Conservation (phyloP, 345 rosid species). For the Salix purpurea region DNA sequence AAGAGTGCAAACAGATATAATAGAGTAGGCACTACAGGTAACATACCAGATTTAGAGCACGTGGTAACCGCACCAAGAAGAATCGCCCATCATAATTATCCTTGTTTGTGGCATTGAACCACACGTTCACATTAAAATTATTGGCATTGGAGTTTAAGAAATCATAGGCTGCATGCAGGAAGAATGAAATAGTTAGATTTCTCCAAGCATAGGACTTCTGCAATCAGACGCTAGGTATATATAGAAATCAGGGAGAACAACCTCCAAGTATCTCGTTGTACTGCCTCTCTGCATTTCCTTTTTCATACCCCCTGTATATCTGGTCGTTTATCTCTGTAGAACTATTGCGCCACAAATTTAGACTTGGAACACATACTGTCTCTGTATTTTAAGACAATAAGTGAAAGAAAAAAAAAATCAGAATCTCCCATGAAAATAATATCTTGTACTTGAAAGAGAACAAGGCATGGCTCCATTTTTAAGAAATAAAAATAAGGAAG, state of each 20-base stretch:
- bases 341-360: constrained; percentile 61
- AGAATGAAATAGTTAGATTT: constrained; percentile 12
- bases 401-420: not conserved
- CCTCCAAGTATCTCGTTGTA: constrained; percentile 80
- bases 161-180: constrained; percentile 61
- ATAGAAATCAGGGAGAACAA: constrained; percentile 23
- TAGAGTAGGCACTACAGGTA: not conserved
- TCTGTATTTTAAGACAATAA: constrained; percentile 31
- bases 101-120: constrained; percentile 75
- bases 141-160: constrained; percentile 55
- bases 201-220: not conserved
- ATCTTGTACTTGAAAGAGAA: not conserved
- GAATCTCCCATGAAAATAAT: not conserved
- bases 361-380: constrained; percentile 56
- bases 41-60: constrained; percentile 81
- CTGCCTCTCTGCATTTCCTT: constrained; percentile 58
- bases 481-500: not conserved
- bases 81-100: constrained; percentile 10
- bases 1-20: not conserved
- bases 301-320: constrained; percentile 61
- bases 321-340: constrained; percentile 62
- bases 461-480: not conserved
- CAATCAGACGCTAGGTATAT: not conserved
- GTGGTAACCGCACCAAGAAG: constrained; percentile 55
- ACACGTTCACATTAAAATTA: constrained; percentile 58